These are phyloP conservation scores for Verticillium nubilum DNA, from an alignment of 2,329 filamentous ascomycete species.

Conservation along the genomic window DNA sequence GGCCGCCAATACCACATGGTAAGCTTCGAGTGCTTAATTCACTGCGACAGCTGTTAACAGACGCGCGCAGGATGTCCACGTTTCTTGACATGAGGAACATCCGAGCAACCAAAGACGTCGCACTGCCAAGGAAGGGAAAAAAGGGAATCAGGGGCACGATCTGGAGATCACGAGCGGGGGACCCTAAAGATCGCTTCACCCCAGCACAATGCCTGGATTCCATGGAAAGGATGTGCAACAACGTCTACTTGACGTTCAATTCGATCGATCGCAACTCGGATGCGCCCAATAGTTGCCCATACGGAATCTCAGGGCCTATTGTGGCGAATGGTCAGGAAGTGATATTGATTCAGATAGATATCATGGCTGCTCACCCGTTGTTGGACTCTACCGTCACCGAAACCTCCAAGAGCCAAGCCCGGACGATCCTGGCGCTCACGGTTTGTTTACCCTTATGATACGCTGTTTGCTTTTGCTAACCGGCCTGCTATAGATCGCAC, in stretches of 20 bases:
- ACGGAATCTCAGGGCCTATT: background rate
- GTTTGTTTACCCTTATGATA: background rate
- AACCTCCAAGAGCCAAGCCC: background rate
- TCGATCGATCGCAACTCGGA: background rate
- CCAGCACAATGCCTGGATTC: background rate
- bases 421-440: background rate
- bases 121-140: background rate
- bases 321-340: background rate
- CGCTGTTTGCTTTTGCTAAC: background rate
- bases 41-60: background rate
- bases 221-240: background rate
- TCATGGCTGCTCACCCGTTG: background rate
- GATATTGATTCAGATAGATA: background rate
- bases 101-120: background rate
- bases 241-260: background rate
- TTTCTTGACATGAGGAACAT: background rate
- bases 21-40: background rate
- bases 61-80: background rate
- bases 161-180: background rate
- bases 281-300: background rate
- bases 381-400: background rate
- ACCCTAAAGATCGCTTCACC: background rate
- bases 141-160: background rate
- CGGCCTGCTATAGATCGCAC: background rate
- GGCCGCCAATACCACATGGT: constrained; percentile 5